phyloP scores from a whole-genome alignment of 2,329 filamentous ascomycete species.

The Aureobasidium uvarum region DNA sequence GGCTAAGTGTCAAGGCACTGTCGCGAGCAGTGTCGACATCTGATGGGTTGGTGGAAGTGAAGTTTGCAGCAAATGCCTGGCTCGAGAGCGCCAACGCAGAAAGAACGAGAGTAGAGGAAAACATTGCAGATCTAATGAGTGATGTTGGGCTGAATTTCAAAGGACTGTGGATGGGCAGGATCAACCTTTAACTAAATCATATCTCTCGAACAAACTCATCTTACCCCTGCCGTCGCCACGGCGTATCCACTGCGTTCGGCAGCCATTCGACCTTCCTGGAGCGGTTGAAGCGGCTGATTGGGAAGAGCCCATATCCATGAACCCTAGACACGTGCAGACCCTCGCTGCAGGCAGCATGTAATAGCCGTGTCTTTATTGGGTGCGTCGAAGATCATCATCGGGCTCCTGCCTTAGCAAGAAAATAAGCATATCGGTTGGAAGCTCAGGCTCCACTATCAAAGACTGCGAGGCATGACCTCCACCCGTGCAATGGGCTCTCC shows the following conservation, averaged over 20 bases:
- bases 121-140: slow-evolving; percentile 8
- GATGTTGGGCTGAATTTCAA: neutral
- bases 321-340: slow-evolving; percentile 10
- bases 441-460: slow-evolving; percentile 14
- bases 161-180: neutral
- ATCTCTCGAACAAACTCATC: neutral
- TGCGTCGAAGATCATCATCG: neutral
- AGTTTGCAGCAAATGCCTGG: slow-evolving; percentile 34
- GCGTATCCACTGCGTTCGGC: neutral
- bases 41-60: slow-evolving; percentile 52
- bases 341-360: slow-evolving; percentile 1
- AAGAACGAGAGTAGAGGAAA: slow-evolving; percentile 30
- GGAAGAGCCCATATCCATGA: neutral
- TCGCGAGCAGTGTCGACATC: slow-evolving; percentile 58
- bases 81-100: slow-evolving; percentile 35
- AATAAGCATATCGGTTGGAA: slow-evolving; percentile 11
- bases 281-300: neutral
- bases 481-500: no score
- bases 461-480: neutral
- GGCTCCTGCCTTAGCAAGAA: slow-evolving; percentile 7
- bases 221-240: neutral
- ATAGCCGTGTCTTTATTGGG: slow-evolving; percentile 9
- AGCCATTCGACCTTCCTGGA: neutral
- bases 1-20: slow-evolving; percentile 60
- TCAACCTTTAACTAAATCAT: neutral